Evolutionary conservation across 2,329 filamentous ascomycete species (phyloP).

Genomic region (Thermothelomyces thermophilus): DNA sequence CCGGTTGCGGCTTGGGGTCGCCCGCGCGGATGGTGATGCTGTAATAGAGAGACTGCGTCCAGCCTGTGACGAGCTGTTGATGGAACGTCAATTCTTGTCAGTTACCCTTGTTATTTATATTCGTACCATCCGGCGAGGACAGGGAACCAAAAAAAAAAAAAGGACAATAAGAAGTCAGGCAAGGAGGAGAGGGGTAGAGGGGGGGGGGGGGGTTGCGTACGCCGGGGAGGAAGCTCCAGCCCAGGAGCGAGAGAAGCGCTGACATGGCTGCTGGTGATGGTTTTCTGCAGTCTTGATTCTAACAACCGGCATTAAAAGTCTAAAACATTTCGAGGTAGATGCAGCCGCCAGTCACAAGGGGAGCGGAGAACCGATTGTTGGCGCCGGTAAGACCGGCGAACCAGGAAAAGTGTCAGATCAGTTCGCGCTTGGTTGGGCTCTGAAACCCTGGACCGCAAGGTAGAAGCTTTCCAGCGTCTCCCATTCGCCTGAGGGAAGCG

Average conservation of each 20-base stretch:
- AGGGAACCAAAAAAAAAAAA: constrained; percentile 3
- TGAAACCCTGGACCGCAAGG: too few relatives aligned
- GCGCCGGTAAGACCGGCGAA: neutral
- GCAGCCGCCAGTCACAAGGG: too few relatives aligned
- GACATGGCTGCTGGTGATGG: constrained; percentile 37
- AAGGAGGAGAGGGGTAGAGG: neutral
- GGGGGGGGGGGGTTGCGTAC: too few relatives aligned
- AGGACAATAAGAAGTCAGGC: constrained; percentile 8
- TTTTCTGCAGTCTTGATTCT: neutral
- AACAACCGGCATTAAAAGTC: neutral
- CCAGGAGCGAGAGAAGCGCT: constrained; percentile 45
- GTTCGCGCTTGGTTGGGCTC: too few relatives aligned
- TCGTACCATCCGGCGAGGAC: neutral
- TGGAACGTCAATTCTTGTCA: neutral
- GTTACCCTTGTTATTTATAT: neutral
- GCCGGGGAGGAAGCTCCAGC: constrained; percentile 51
- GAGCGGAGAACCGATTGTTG: neutral
- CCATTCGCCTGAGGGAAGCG: too few relatives aligned
- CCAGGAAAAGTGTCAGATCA: too few relatives aligned
- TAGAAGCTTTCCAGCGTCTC: too few relatives aligned
- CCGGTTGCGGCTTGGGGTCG: constrained; percentile 66
- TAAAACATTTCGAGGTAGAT: neutral
- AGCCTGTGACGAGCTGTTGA: constrained; percentile 65
- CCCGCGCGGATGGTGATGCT: constrained; percentile 83
- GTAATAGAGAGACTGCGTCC: constrained; percentile 78